Evolutionary conservation across 1,284 basidiomycete species (phyloP).

Genomic region (Microbotryomycetes sp.): DNA sequence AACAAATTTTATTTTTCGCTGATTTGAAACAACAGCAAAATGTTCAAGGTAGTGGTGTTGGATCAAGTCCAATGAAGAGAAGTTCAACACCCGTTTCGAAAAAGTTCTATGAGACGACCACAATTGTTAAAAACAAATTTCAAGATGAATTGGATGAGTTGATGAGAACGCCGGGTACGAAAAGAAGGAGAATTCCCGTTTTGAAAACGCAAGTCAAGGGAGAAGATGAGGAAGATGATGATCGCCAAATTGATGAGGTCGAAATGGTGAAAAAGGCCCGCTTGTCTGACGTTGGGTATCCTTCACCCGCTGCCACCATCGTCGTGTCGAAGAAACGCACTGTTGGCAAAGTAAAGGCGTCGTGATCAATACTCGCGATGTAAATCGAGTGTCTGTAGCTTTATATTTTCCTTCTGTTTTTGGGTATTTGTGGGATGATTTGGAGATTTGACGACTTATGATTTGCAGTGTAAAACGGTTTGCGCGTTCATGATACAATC

Average conservation of each 20-base stretch:
- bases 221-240: neutral
- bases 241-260: neutral
- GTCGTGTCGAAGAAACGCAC: neutral
- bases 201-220: neutral
- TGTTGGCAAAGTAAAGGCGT: neutral
- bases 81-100: neutral
- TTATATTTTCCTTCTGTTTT: too few species aligned
- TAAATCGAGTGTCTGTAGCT: neutral
- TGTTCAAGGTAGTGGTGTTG: neutral
- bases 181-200: neutral
- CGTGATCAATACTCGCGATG: neutral
- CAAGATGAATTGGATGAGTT: slow-evolving; percentile 23
- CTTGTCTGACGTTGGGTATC: neutral
- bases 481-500: too few species aligned
- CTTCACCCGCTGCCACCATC: neutral
- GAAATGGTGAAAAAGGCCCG: neutral
- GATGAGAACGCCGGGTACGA: slow-evolving; percentile 10
- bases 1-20: slow-evolving; percentile 64
- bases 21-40: slow-evolving; percentile 45
- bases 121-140: slow-evolving; percentile 13
- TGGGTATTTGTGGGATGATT: too few species aligned
- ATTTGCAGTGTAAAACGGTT: too few species aligned
- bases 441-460: too few species aligned
- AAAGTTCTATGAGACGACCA: neutral
- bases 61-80: neutral